phyloP scores from a whole-genome alignment of 1,284 basidiomycete species.

The Gastroboletus turbinatus region DNA sequence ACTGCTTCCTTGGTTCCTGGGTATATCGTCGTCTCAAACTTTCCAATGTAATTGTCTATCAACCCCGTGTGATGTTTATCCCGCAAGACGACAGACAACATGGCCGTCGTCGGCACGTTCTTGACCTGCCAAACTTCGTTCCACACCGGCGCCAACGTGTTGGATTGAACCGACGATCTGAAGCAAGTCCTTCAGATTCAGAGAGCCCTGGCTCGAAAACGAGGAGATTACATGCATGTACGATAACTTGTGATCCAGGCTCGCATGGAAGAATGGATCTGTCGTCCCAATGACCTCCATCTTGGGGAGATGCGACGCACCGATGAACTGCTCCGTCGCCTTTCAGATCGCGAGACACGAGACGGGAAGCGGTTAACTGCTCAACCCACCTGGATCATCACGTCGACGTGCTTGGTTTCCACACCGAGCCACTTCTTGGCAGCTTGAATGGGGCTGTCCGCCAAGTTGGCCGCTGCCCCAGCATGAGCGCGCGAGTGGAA shows the following conservation, averaged over 20 bases:
- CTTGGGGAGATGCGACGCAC: slow-evolving; percentile 63
- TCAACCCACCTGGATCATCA: slow-evolving; percentile 27
- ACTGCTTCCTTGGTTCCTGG: slow-evolving; percentile 61
- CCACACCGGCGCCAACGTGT: slow-evolving; percentile 67
- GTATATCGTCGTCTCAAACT: slow-evolving; percentile 50
- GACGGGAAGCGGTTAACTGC: not conserved
- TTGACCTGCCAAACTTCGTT: slow-evolving; percentile 70
- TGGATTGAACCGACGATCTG: slow-evolving; percentile 63
- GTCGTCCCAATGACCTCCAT: slow-evolving; percentile 67
- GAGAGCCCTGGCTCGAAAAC: not conserved
- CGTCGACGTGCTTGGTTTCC: slow-evolving; percentile 28
- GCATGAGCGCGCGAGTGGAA: not conserved
- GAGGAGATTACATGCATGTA: slow-evolving; percentile 50
- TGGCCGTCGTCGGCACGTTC: slow-evolving; percentile 66
- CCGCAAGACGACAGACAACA: slow-evolving; percentile 54
- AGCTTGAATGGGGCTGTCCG: slow-evolving; percentile 1
- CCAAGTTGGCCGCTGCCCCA: not conserved
- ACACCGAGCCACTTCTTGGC: slow-evolving; percentile 12
- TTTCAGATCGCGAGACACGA: slow-evolving; percentile 1
- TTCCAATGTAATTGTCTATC: slow-evolving; percentile 67
- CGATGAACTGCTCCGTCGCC: slow-evolving; percentile 52
- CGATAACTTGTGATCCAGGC: slow-evolving; percentile 57
- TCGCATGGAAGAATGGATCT: slow-evolving; percentile 72
- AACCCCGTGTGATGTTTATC: slow-evolving; percentile 64
- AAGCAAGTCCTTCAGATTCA: not conserved